Evolutionary conservation across 768 basidiomycete genomes (phyloP), one percentile per base, ranked within the genome.

Genomic region (Gelatoporia subvermispora): DNA sequence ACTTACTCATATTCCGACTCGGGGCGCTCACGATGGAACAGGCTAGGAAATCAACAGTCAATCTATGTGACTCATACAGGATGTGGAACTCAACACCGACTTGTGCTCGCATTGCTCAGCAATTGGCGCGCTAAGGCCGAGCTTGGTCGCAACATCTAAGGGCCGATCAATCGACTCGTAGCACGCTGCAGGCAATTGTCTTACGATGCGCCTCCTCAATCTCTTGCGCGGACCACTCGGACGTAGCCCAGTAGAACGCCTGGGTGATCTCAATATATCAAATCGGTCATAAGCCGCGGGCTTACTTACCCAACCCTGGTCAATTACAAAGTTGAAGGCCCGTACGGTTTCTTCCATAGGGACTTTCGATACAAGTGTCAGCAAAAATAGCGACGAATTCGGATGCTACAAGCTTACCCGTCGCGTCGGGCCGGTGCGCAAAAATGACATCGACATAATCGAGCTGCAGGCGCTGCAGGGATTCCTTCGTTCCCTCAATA

Each of bases 341-440:
- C 88, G 77, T 34, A 93, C 88, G 41, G 81, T 71, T 62, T 93
- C 89, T 62, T 88, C 86, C 77, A 82, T 82, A 1, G 80, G 77
- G 5, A 79, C 80, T 62, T n/a, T n/a, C n/a, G 38, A 15, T 8
- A 35, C 4, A 16, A 2, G 17, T 3, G 11, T 57, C 35, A 52
- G 43, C 23, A 31, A 34, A n/a, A 24, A 15, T 11, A 10, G 3
- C 23, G 11, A 21, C 16, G 11, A n/a, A 17, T 16, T n/a, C 22
- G 13, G 8, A 13, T 18, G 37, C 18, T 11, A 31, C 8, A 16
- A 9, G 47, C 65, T 25, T 52, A 79, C 78, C 76, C 22, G 72
- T 79, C n/a, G 60, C 59, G 62, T 86, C 85, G 15, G 72, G 70
- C 20, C 86, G 77, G 61, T 91, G 88, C 3, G 86, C 86, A 57